These are phyloP conservation scores for Plasmodium malariae DNA, from an alignment of 169 alveolate genomes.

Conservation along the genomic window DNA sequence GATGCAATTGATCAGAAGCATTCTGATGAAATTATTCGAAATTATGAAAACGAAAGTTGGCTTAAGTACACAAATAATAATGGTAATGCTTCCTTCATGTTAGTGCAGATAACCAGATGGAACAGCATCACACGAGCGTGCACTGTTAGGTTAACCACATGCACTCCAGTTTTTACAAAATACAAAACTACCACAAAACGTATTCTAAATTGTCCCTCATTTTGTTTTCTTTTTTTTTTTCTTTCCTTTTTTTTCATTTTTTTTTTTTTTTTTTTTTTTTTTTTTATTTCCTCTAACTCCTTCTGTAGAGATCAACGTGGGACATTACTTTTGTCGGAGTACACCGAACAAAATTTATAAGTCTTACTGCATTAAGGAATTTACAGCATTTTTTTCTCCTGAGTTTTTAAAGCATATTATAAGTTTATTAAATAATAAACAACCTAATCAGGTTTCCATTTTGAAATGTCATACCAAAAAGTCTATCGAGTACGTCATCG, in stretches of 20 bases:
- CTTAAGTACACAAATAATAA: conserved; percentile 45
- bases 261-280: not conserved
- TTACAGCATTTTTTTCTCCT: conserved; percentile 13
- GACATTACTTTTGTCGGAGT: conserved; percentile 53
- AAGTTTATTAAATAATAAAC: not conserved
- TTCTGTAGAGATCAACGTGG: conserved; percentile 29
- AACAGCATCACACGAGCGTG: too few relatives aligned
- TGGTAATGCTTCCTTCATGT: conserved; percentile 1
- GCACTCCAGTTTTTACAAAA: too few relatives aligned
- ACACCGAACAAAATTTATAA: conserved; percentile 52
- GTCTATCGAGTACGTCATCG: conserved; percentile 57
- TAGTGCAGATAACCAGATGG: not conserved
- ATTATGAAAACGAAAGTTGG: conserved; percentile 35
- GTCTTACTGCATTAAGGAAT: conserved; percentile 29
- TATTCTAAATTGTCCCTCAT: too few relatives aligned
- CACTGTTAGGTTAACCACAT: too few relatives aligned
- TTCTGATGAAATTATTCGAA: conserved; percentile 15
- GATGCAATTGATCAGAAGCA: conserved; percentile 17
- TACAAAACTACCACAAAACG: too few relatives aligned
- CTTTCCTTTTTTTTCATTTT: not conserved
- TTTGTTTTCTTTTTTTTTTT: too few relatives aligned
- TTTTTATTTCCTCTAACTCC: not conserved
- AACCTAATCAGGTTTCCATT: conserved; percentile 41
- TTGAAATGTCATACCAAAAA: conserved; percentile 45
- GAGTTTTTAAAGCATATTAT: conserved; percentile 16